phyloP scores from a whole-genome alignment of 164 flowering plant species.

The Stephania japonica region DNA sequence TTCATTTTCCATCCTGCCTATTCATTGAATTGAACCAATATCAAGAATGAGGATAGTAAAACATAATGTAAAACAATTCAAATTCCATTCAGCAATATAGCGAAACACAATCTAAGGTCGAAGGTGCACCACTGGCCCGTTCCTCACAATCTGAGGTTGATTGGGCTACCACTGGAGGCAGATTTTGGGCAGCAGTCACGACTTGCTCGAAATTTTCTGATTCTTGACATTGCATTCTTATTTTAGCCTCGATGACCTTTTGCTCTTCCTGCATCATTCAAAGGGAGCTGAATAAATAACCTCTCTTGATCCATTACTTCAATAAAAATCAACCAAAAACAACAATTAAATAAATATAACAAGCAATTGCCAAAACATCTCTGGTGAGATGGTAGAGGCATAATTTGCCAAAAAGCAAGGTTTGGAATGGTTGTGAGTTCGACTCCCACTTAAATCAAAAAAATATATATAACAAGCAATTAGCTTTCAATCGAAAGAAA shows the following conservation, averaged over 20 bases:
- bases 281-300: constrained; percentile 7
- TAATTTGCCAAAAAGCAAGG: no score
- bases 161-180: constrained; percentile 10
- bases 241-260: constrained; percentile 33
- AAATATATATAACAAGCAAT: no score
- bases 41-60: background rate
- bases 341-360: background rate
- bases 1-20: constrained; percentile 11
- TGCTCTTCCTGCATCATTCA: constrained; percentile 32
- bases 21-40: constrained; percentile 5
- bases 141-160: constrained; percentile 10
- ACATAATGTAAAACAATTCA: background rate
- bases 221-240: constrained; percentile 27
- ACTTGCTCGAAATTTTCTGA: constrained; percentile 17
- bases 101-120: background rate
- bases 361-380: background rate
- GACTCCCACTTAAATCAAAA: no score
- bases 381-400: no score
- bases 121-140: constrained; percentile 6
- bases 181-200: constrained; percentile 1
- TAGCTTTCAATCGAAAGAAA: constrained; percentile 2
- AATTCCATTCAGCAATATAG: background rate
- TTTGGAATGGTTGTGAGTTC: no score
- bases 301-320: background rate
- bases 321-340: background rate